Evolutionary conservation across 495 filamentous ascomycete genomes (phyloP).

Genomic region (Cercophora samala): DNA sequence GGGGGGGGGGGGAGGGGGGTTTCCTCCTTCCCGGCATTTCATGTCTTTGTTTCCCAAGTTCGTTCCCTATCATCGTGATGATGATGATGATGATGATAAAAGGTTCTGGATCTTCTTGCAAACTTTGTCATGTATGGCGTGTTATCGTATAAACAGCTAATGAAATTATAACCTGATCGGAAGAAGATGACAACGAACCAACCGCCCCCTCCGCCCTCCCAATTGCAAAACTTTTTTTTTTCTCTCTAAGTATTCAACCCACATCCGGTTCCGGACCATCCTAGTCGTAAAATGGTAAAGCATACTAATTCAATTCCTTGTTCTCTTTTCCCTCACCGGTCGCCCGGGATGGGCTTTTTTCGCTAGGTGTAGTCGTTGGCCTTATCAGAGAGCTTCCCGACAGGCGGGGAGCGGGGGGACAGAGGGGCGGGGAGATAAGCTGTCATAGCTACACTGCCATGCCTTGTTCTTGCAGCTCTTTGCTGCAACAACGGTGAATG

Average conservation of each 20-base stretch:
- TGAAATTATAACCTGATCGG: too few species aligned
- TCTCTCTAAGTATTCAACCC: too few species aligned
- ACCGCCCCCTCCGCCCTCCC: too few species aligned
- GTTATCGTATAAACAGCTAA: too few species aligned
- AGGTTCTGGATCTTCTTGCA: not conserved
- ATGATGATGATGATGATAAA: too few species aligned
- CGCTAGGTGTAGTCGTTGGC: not conserved
- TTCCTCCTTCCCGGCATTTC: not conserved
- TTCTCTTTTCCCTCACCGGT: not conserved
- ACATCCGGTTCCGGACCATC: not conserved
- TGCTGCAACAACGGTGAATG: not conserved
- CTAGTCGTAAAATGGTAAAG: not conserved
- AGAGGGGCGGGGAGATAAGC: not conserved
- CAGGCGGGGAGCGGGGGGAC: too few species aligned
- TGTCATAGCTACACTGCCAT: not conserved
- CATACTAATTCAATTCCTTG: not conserved
- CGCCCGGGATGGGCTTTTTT: too few species aligned
- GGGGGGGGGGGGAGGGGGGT: too few species aligned
- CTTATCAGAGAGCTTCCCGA: not conserved
- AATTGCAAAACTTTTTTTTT: not conserved
- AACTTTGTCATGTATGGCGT: not conserved
- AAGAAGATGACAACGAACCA: not conserved
- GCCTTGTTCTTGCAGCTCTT: not conserved
- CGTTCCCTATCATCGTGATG: too few species aligned
- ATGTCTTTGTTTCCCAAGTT: too few species aligned